phyloP scores from a whole-genome alignment of 306 rosid species.

The Trichosanthes truncata region DNA sequence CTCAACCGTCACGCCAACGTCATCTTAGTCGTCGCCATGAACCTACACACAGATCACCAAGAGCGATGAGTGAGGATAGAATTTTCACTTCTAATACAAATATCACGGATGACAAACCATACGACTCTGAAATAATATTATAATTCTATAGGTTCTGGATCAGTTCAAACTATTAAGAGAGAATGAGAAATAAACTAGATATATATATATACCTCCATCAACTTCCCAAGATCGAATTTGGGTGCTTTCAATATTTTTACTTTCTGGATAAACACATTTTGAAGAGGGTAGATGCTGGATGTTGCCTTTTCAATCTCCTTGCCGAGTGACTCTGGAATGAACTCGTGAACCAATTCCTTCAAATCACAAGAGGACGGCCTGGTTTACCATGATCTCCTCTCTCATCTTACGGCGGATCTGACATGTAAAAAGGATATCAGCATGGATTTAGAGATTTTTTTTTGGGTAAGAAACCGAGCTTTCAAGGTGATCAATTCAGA shows the following conservation, averaged over 20 bases:
- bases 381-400: conserved; percentile 62
- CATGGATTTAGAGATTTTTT: neutral
- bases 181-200: neutral
- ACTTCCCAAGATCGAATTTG: conserved; percentile 81
- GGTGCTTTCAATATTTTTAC: conserved; percentile 94
- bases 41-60: conserved; percentile 35
- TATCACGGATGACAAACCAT: neutral
- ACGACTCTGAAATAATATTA: neutral
- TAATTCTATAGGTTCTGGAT: neutral
- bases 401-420: conserved; percentile 94
- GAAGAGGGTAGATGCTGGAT: conserved; percentile 62
- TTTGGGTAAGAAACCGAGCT: too few relatives aligned
- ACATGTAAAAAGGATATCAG: neutral
- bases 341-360: conserved; percentile 81
- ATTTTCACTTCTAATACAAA: neutral
- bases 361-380: conserved; percentile 70
- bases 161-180: neutral
- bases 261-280: conserved; percentile 75
- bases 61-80: neutral
- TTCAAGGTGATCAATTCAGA: too few relatives aligned
- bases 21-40: conserved; percentile 68
- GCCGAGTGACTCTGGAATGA: conserved; percentile 84
- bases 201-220: conserved; percentile 63
- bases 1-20: conserved; percentile 72
- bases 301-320: conserved; percentile 88